These are phyloP conservation scores for Garcia nutans DNA, from an alignment of 345 rosid species.

Conservation along the genomic window DNA sequence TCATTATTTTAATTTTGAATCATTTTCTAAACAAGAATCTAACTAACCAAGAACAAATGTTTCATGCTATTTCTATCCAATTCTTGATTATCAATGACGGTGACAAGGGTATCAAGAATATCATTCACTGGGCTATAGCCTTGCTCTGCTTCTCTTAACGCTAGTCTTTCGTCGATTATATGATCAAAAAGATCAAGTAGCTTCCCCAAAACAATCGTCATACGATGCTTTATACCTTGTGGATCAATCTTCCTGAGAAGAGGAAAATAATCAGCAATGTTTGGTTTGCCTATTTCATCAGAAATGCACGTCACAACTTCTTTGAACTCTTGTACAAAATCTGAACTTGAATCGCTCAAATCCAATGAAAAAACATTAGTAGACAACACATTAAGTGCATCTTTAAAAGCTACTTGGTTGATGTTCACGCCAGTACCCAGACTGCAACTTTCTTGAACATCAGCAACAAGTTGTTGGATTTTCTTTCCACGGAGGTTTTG, in stretches of 20 bases:
- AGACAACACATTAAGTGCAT: too few species aligned
- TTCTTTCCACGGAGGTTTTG: background rate
- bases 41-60: conserved; percentile 7
- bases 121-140: conserved; percentile 19
- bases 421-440: too few species aligned
- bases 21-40: too few species aligned
- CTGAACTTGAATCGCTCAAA: background rate
- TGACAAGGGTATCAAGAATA: conserved; percentile 34
- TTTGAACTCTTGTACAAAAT: background rate
- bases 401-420: too few species aligned
- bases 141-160: conserved; percentile 6
- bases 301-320: background rate
- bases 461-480: too few species aligned
- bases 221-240: conserved; percentile 15
- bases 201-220: conserved; percentile 8
- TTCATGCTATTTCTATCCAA: conserved; percentile 21
- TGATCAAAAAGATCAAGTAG: conserved; percentile 31
- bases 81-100: conserved; percentile 21
- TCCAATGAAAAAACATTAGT: background rate
- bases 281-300: background rate
- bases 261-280: conserved; percentile 7
- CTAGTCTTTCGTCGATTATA: conserved; percentile 29
- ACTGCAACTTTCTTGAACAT: too few species aligned
- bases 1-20: too few species aligned
- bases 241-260: conserved; percentile 12